Evolutionary conservation across 176 grass and related monocot species (phyloP), one percentile per base, ranked within the genome.

Genomic region (Tillandsia fasciculata): DNA sequence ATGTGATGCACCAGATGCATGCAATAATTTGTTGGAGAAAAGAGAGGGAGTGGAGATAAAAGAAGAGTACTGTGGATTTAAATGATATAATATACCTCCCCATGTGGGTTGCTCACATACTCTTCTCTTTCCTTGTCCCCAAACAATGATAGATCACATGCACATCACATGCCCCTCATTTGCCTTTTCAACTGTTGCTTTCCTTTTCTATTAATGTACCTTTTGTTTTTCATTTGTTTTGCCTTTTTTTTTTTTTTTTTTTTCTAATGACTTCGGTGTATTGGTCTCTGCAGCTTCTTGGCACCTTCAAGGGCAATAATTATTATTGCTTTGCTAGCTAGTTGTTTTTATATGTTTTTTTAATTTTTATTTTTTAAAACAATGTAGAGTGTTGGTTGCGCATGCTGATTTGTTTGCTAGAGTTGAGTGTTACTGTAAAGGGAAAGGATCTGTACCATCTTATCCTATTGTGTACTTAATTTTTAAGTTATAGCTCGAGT

Each of bases 81-180:
- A 28, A 53, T 64, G 68, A 64, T 49, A 51, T 23, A 24, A 24
- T 10, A 63, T 10, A 20, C 14, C 68, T 76, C 42, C 53, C 76
- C 76, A 84, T 75, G 76, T 79, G 76, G 66, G 22, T 53, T 33
- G 59, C 76, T 83, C 12, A 33, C 48, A 61, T 54, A 52, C 27
- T 48, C 52, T 26, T 22, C 49, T 49, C 26, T 2, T 2, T 18
- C 64, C 51, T 68, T 73, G 77, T 69, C 69, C 77, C 5, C 64
- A 64, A 69, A 29, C 64, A 52, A 81, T 69, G 78, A 85, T 80
- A 53, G 12, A 23, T 69, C 83, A 85, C 83, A 77, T 80, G 83
- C 83, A 73, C 42, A 49, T 72, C 83, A 77, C 69, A 73, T 77
- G 54, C 54, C 15, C 13, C 63, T 58, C 7, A 2, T 56, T 50